These are phyloP conservation scores for Piromyces sp. DNA, from an alignment of 192 early-diverging fungal species.

Conservation along the genomic window DNA sequence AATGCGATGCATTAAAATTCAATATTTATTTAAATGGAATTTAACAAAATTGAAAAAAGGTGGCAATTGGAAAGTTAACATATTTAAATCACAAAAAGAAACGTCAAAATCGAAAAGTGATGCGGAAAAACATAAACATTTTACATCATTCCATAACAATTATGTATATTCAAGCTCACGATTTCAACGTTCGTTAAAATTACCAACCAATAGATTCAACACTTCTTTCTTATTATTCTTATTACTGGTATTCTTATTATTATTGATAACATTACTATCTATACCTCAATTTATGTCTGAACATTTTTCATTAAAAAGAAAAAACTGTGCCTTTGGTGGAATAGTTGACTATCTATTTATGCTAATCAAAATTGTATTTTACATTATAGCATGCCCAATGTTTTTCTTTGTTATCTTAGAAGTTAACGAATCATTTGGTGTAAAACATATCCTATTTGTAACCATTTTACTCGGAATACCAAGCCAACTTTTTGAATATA, in stretches of 20 bases:
- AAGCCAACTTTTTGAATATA: not conserved
- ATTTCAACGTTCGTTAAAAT: not conserved
- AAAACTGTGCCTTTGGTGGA: not conserved
- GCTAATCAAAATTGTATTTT: not conserved
- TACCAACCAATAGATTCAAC: not conserved
- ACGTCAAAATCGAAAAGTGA: not conserved
- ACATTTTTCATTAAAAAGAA: not conserved
- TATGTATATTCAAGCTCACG: not conserved
- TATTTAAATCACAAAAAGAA: not conserved
- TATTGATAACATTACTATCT: not conserved
- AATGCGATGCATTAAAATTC: not conserved
- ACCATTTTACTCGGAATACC: not conserved
- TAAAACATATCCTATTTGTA: not conserved
- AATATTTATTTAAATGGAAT: not conserved
- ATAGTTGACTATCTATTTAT: not conserved
- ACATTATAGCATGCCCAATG: not conserved
- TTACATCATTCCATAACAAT: not conserved
- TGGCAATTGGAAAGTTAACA: not conserved
- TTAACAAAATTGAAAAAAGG: not conserved
- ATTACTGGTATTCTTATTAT: not conserved
- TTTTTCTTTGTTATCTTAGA: not conserved
- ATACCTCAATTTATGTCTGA: not conserved
- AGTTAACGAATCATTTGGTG: not conserved
- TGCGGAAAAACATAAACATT: not conserved
- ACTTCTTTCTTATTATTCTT: not conserved